phyloP scores from a whole-genome alignment of 2,329 filamentous ascomycete genomes.

The Metarhizium humberi region DNA sequence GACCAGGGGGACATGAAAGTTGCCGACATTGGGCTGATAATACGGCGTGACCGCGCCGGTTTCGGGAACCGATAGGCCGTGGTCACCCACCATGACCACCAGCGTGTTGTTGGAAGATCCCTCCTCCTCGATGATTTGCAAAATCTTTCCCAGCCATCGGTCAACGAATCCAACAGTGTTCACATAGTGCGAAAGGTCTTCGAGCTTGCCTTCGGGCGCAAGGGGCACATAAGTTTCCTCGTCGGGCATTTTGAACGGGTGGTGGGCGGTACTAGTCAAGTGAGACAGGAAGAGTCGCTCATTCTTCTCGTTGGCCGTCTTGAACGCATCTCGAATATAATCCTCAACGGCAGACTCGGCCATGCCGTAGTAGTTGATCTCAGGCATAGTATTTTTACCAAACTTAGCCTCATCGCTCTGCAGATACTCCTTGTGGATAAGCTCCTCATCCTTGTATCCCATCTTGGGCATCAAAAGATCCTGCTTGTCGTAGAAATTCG shows the following conservation, averaged over 20 bases:
- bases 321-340: constrained; percentile 23
- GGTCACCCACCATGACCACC: constrained; percentile 22
- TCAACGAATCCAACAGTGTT: constrained; percentile 24
- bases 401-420: constrained; percentile 19
- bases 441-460: constrained; percentile 18
- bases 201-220: constrained; percentile 13
- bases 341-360: constrained; percentile 21
- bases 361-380: constrained; percentile 27
- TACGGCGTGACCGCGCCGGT: constrained; percentile 22
- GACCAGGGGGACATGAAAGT: constrained; percentile 24
- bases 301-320: constrained; percentile 17
- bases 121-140: constrained; percentile 20
- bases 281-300: constrained; percentile 25
- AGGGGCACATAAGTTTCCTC: constrained; percentile 18
- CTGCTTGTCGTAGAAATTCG: constrained; percentile 24
- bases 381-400: constrained; percentile 17
- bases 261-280: constrained; percentile 26
- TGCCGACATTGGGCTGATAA: constrained; percentile 23
- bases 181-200: constrained; percentile 22
- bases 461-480: constrained; percentile 19
- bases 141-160: constrained; percentile 22
- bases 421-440: constrained; percentile 20
- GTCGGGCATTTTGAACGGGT: constrained; percentile 22
- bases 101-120: constrained; percentile 22
- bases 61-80: constrained; percentile 23